These are phyloP conservation scores for Camelina laxa DNA, from an alignment of 345 rosid species.

Conservation along the genomic window DNA sequence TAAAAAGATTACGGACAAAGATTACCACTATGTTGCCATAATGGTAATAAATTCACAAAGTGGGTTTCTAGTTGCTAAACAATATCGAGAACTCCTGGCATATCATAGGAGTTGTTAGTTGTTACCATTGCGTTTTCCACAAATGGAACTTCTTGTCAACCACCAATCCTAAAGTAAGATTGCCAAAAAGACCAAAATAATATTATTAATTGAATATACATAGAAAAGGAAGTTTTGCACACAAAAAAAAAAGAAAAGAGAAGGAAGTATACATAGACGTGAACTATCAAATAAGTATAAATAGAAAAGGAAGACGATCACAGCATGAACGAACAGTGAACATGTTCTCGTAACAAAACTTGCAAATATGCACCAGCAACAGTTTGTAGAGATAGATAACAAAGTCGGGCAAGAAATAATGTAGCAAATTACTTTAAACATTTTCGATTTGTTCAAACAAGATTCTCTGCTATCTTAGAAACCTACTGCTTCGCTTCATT, in stretches of 20 bases:
- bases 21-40: neutral
- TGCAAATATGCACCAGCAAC: neutral
- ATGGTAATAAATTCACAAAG: neutral
- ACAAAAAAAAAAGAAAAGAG: no score
- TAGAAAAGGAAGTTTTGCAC: no score
- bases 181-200: neutral
- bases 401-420: neutral
- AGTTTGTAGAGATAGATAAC: neutral
- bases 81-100: neutral
- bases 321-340: neutral
- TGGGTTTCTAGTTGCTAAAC: neutral
- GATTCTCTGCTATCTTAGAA: neutral
- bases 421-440: neutral
- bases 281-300: neutral
- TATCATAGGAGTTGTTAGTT: neutral
- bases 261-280: no score
- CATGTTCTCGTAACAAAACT: neutral
- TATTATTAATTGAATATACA: no score
- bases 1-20: neutral
- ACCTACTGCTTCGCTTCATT: neutral
- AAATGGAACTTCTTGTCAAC: neutral
- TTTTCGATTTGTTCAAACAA: neutral
- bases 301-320: neutral
- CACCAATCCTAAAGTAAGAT: neutral
- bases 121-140: neutral